Evolutionary conservation across 2,329 filamentous ascomycete species (phyloP), one percentile per base, ranked within the genome.

Genomic region (Aspergillus sp.): DNA sequence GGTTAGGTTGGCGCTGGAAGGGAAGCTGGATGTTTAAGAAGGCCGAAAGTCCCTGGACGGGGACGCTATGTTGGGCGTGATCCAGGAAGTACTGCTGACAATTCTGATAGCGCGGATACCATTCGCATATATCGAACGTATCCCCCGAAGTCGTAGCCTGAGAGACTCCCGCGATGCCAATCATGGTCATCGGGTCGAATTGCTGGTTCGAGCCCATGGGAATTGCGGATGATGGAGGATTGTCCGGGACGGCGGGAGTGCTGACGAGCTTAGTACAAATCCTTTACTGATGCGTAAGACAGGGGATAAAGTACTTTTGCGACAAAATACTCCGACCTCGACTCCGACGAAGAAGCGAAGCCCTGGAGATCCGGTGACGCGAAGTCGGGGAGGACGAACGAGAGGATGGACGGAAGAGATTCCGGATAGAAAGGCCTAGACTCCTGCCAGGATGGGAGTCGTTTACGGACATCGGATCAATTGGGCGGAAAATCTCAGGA

Each of bases 21-120:
- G 93, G 93, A 0, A 97, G 78, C 52, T 81, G 81, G 63, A 97
- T 96, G 68, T 97, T 97, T 70, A 96, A 74, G 66, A 93, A 89
- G 5, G 89, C 85, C 19, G 89, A 89, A 42, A 96, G 79, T 6
- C 89, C 88, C 69, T 96, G 90, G 9, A 95, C 88, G 7, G 84
- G 80, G 12, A 77, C 79, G 53, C 82, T 85, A 66, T 94, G 83
- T 65, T 97, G 91, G 5, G 89, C 88, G 61, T 91, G 83, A 59
- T 96, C 88, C 60, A 97, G 74, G 63, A 97, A 98, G 72, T 91
- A 96, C 48, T 81, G 81, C 56, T 91, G 82, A 69, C 93, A 98
- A 54, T 82, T 89, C 68, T 93, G 85, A 66, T 94, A 94, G 49
- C 86, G 85, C 7, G 88, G 86, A 65, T 94, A 86, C 93, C 93